Evolutionary conservation across 148 eudicot genomes (phyloP), one percentile per base, ranked within the genome.

Genomic region (Suaeda aralocaspica): DNA sequence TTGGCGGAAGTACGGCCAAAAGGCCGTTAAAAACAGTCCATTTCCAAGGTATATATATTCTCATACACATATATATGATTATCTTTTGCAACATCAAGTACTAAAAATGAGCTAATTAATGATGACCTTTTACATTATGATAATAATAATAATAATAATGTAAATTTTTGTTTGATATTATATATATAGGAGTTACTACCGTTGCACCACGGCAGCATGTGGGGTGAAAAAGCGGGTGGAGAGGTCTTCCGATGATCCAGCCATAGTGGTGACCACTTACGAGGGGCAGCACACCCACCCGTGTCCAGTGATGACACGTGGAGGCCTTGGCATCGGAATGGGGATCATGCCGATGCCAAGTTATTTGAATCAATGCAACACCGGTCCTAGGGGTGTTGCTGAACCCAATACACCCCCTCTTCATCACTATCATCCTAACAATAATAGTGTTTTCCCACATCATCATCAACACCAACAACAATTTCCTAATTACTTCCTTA

Each of bases 1-100:
- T 78, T 92, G 98, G 98, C 87, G 98, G n/a, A 92, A 92, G 78
- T 92, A 92, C 75, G 98, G 98, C 76, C 98, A 92, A 64, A 92
- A 92, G 61, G 96, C 97, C 44, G 97, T 92, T 50, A 92, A 92
- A 72, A 89, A 92, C 71, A 92, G 95, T 84, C 96, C 96, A 46
- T 92, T 85, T 71, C 97, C 97, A 15, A 85, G 97, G 97, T 92
- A 84, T 36, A 8, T 36, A n/a, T 36, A 8, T 36, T 8, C 5
- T 36, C 8, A 36, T 36, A 36, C 8, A 36, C 41, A 36, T 3
- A 36, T 36, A 36, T n/a, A n/a, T n/a, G n/a, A n/a, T n/a, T n/a
- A n/a, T n/a, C n/a, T n/a, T n/a, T n/a, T n/a, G n/a, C n/a, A n/a
- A n/a, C n/a, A n/a, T n/a, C n/a, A n/a, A n/a, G n/a, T n/a, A n/a